Conservation (phyloP, 169 alveolate genomes). For the Plasmodium coatneyi region DNA sequence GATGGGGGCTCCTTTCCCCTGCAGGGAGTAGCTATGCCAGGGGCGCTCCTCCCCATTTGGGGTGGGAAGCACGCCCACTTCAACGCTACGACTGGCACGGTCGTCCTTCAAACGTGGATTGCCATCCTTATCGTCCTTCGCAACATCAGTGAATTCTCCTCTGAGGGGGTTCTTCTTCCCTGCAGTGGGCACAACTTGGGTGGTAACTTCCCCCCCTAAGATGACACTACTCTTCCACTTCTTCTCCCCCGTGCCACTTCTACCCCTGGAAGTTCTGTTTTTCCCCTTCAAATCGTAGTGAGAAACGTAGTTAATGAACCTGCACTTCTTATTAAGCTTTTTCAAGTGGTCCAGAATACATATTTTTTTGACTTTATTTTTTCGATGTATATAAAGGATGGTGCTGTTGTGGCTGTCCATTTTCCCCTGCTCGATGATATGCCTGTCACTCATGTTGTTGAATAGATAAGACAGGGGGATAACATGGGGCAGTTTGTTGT, state of each 20-base stretch:
- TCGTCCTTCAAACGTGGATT: background rate
- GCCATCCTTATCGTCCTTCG: background rate
- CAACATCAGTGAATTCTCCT: background rate
- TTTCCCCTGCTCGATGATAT: slow-evolving; percentile 37
- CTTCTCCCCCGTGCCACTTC: background rate
- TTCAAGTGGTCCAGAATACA: slow-evolving; percentile 48
- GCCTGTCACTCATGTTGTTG: slow-evolving; percentile 7
- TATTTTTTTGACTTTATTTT: slow-evolving; percentile 47
- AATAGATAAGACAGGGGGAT: slow-evolving; percentile 47
- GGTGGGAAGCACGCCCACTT: background rate
- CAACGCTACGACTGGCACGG: background rate
- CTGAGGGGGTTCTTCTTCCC: background rate
- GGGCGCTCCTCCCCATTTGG: background rate
- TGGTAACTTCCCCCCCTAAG: background rate
- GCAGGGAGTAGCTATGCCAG: background rate
- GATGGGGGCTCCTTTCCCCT: background rate
- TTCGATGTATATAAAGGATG: slow-evolving; percentile 43
- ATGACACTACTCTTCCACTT: background rate
- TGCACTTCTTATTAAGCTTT: slow-evolving; percentile 38
- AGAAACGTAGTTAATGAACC: slow-evolving; percentile 44
- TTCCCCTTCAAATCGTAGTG: slow-evolving; percentile 19
- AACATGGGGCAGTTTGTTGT: slow-evolving; percentile 38
- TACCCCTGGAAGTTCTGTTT: background rate
- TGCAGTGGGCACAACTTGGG: background rate
- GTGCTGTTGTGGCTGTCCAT: slow-evolving; percentile 23